A percentile compares a stretch with the other conserved stretches of the same genome.
phyloP scores from a whole-genome alignment of 2,329 filamentous ascomycete species.

The Ascochyta koolunga region DNA sequence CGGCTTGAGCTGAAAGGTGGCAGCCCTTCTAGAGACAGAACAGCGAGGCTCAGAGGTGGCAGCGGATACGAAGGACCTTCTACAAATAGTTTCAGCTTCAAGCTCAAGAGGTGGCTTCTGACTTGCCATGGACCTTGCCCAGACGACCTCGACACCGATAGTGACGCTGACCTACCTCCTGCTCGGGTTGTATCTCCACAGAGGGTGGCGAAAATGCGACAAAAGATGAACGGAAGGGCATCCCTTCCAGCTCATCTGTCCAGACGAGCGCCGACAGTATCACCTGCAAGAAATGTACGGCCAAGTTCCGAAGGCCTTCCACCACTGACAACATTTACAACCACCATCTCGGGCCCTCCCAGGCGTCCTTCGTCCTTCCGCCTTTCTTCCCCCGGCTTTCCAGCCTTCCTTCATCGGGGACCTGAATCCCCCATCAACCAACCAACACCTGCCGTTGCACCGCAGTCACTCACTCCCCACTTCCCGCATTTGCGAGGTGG shows the following conservation, averaged over 20 bases:
- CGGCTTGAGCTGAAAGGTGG: constrained; percentile 8
- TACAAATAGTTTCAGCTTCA: neutral
- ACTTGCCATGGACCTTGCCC: constrained; percentile 6
- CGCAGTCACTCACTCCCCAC: neutral
- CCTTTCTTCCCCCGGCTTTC: neutral
- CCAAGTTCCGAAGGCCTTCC: neutral
- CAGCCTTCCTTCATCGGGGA: neutral
- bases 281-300: no score
- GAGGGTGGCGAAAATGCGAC: neutral
- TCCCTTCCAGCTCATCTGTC: neutral
- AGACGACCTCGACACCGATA: neutral
- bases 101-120: constrained; percentile 7
- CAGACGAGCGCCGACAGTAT: neutral
- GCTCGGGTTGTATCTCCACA: constrained; percentile 1
- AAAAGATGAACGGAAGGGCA: constrained; percentile 1
- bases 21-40: neutral
- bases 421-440: neutral
- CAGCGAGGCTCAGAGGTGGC: constrained; percentile 3
- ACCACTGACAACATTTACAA: neutral
- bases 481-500: constrained; percentile 26
- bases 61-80: neutral
- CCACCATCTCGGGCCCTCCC: neutral
- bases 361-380: neutral
- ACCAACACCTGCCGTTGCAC: neutral
- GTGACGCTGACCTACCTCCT: constrained; percentile 2